Conservation (phyloP, 108 stramenopile genomes). For the Nannochloropsis salina region DNA sequence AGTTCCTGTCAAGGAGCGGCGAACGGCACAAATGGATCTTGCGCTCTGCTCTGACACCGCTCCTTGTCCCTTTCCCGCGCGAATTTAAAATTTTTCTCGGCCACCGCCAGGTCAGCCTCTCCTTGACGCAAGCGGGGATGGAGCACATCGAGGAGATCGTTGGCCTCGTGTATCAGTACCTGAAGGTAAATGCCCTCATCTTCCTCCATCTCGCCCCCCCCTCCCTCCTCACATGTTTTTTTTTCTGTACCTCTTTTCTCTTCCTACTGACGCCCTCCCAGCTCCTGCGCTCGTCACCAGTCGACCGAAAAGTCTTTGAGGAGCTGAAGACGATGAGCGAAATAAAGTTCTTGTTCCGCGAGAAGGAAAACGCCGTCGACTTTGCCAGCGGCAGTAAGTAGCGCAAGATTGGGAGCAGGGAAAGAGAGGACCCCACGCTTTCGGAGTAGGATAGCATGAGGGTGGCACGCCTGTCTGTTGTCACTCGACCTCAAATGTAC, state of each 20-base stretch:
- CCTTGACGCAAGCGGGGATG: conserved; percentile 42
- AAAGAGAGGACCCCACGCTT: not conserved
- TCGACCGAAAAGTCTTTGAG: conserved; percentile 6
- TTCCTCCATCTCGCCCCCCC: not conserved
- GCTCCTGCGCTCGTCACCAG: not conserved
- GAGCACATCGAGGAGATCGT: conserved; percentile 48
- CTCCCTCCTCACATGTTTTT: not conserved
- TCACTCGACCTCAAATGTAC: not conserved
- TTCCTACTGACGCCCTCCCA: not conserved
- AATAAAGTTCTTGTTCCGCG: conserved; percentile 43
- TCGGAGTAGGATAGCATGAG: not conserved
- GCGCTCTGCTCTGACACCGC: not conserved
- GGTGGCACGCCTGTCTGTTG: not conserved
- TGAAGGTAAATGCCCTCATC: conserved; percentile 28
- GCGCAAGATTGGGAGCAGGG: not conserved
- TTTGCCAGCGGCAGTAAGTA: conserved; percentile 11
- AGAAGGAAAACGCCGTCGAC: conserved; percentile 32
- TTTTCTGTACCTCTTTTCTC: not conserved
- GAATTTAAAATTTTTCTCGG: not conserved
- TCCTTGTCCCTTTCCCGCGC: not conserved
- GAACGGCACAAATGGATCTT: not conserved
- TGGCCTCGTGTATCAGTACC: conserved; percentile 39
- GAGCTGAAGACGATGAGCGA: conserved; percentile 35
- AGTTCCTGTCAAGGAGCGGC: not conserved
- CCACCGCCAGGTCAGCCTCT: not conserved